These are phyloP conservation scores for Salix caprea DNA, from an alignment of 345 rosid species.

Conservation along the genomic window DNA sequence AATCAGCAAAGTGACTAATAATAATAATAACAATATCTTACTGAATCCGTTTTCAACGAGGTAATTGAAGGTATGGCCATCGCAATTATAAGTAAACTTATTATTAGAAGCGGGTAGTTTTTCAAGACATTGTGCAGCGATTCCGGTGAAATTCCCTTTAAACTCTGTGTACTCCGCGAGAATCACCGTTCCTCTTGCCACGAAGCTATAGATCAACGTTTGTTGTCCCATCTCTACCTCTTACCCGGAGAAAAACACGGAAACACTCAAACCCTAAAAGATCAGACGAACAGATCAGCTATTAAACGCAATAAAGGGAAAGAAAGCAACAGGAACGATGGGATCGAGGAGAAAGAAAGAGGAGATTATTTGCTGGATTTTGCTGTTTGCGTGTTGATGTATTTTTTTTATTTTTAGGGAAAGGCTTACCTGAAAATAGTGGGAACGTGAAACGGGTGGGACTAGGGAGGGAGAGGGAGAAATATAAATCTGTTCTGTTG, in stretches of 20 bases:
- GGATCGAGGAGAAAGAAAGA: background rate
- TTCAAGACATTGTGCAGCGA: constrained; percentile 34
- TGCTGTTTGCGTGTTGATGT: background rate
- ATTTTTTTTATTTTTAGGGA: background rate
- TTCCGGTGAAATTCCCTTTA: constrained; percentile 23
- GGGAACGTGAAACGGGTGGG: background rate
- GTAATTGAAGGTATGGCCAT: constrained; percentile 33
- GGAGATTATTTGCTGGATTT: background rate
- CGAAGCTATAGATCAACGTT: constrained; percentile 30
- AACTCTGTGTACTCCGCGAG: constrained; percentile 29
- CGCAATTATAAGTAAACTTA: constrained; percentile 32
- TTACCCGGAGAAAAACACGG: background rate
- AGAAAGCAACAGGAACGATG: background rate
- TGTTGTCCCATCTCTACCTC: constrained; percentile 22
- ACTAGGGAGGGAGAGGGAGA: background rate
- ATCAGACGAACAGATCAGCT: background rate
- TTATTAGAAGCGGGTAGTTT: constrained; percentile 27
- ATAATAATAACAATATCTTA: background rate
- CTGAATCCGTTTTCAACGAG: constrained; percentile 35
- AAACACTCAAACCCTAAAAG: background rate
- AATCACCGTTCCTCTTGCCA: constrained; percentile 31
- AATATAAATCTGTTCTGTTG: background rate
- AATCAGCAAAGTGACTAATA: background rate
- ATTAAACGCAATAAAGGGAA: background rate
- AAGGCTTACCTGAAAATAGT: background rate